Conservation (phyloP, 805 yeast genomes). For the Teunomyces atbi region DNA sequence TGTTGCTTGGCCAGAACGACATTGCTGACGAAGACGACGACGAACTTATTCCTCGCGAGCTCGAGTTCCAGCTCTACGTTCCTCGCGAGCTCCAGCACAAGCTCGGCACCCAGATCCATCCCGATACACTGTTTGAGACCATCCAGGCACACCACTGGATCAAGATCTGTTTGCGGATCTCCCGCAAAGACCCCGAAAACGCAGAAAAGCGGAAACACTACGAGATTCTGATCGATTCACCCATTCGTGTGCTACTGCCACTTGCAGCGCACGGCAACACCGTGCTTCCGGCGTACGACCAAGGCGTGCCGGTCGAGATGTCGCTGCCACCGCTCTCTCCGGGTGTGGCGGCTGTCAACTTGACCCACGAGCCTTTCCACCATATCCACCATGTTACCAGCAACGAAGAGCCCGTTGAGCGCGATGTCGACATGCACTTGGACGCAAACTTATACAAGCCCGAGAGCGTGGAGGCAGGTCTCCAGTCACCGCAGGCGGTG, state of each 20-base stretch:
- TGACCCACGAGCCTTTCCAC: conserved; percentile 19
- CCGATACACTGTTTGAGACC: conserved; percentile 77
- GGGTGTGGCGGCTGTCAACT: conserved; percentile 48
- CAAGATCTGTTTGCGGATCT: conserved; percentile 79
- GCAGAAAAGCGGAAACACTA: conserved; percentile 76
- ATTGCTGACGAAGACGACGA: conserved; percentile 33
- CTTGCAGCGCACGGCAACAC: conserved; percentile 81
- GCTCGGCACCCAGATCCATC: conserved; percentile 56
- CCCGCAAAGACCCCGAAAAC: conserved; percentile 57
- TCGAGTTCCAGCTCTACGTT: conserved; percentile 82
- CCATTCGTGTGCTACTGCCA: conserved; percentile 77
- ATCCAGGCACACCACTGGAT: conserved; percentile 96
- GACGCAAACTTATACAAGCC: conserved; percentile 57
- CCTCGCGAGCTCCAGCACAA: conserved; percentile 65
- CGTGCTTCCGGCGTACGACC: conserved; percentile 67
- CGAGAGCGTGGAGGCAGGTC: conserved; percentile 34
- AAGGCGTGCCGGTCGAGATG: neutral
- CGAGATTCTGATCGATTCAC: conserved; percentile 93
- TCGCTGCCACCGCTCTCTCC: conserved; percentile 55
- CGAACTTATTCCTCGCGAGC: conserved; percentile 70
- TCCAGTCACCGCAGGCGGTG: conserved; percentile 63
- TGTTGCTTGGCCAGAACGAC: conserved; percentile 44
- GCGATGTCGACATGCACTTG: conserved; percentile 40
- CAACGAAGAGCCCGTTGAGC: conserved; percentile 34
- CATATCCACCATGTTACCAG: conserved; percentile 24